These are phyloP conservation scores for Oleoguttula mirabilis DNA, from an alignment of 495 filamentous ascomycete species.

Conservation along the genomic window DNA sequence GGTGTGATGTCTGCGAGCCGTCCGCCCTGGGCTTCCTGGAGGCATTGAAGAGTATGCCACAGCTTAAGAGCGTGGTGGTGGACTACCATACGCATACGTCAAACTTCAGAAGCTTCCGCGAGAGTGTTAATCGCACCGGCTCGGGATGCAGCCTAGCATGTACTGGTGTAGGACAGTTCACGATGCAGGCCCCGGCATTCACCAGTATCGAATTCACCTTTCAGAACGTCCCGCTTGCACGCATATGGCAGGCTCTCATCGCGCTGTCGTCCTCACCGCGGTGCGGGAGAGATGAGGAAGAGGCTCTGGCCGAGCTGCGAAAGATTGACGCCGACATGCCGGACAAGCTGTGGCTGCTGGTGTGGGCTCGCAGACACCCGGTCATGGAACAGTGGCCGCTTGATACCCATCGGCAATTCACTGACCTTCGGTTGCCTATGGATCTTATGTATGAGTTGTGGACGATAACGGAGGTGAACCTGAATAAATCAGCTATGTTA, in stretches of 20 bases:
- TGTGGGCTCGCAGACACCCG: too few species aligned
- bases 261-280: neutral
- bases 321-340: neutral
- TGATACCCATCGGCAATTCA: too few species aligned
- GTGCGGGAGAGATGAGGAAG: neutral
- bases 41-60: neutral
- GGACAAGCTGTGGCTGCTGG: slow-evolving; percentile 4
- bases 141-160: neutral
- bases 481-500: too few species aligned
- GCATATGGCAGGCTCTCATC: neutral
- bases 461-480: too few species aligned
- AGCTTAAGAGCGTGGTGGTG: neutral
- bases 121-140: neutral
- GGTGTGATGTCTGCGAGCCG: slow-evolving; percentile 1
- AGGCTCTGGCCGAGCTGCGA: neutral
- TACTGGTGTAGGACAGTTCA: neutral
- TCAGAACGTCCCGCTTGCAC: neutral
- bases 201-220: slow-evolving; percentile 1
- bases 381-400: too few species aligned
- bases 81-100: neutral
- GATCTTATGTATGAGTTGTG: too few species aligned
- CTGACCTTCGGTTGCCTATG: too few species aligned
- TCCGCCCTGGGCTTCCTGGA: neutral
- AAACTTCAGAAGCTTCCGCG: neutral
- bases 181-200: too few species aligned